A percentile compares a stretch with the other conserved stretches of the same genome.
phyloP scores from a whole-genome alignment of 192 early-diverging fungal genomes.

The Coemansia biformis region DNA sequence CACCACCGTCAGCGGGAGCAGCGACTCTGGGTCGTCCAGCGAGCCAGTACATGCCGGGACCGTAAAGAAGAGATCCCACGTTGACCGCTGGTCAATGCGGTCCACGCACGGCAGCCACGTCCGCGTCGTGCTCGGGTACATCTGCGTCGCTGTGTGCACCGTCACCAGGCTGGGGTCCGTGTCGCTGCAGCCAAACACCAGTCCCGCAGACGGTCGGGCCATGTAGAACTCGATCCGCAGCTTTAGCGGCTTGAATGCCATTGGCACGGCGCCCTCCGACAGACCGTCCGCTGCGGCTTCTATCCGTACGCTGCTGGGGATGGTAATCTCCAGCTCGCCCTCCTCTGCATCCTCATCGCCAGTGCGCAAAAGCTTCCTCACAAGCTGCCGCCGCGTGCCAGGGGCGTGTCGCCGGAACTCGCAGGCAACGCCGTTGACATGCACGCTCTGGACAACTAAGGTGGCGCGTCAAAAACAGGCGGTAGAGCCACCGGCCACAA shows the following conservation, averaged over 20 bases:
- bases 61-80: slow-evolving; percentile 76
- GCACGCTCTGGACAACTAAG: slow-evolving; percentile 21
- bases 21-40: slow-evolving; percentile 1
- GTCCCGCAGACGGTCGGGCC: slow-evolving; percentile 20
- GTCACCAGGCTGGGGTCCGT: background rate
- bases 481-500: too few relatives aligned
- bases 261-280: background rate
- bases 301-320: slow-evolving; percentile 12
- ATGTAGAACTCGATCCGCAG: slow-evolving; percentile 47
- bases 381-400: slow-evolving; percentile 16
- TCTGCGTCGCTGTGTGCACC: slow-evolving; percentile 63
- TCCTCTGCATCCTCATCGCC: slow-evolving; percentile 6
- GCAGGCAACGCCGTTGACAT: slow-evolving; percentile 20
- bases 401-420: slow-evolving; percentile 21
- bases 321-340: slow-evolving; percentile 24
- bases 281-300: background rate
- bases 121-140: slow-evolving; percentile 62
- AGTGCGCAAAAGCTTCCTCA: slow-evolving; percentile 14
- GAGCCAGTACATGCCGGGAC: slow-evolving; percentile 51
- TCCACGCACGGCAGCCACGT: slow-evolving; percentile 80
- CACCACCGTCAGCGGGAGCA: slow-evolving; percentile 41
- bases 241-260: slow-evolving; percentile 4
- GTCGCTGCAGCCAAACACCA: slow-evolving; percentile 23
- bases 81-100: slow-evolving; percentile 56
- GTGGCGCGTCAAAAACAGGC: too few relatives aligned